These are phyloP conservation scores for Starmerella gropengiesseri DNA, from an alignment of 805 yeast species.

Conservation along the genomic window DNA sequence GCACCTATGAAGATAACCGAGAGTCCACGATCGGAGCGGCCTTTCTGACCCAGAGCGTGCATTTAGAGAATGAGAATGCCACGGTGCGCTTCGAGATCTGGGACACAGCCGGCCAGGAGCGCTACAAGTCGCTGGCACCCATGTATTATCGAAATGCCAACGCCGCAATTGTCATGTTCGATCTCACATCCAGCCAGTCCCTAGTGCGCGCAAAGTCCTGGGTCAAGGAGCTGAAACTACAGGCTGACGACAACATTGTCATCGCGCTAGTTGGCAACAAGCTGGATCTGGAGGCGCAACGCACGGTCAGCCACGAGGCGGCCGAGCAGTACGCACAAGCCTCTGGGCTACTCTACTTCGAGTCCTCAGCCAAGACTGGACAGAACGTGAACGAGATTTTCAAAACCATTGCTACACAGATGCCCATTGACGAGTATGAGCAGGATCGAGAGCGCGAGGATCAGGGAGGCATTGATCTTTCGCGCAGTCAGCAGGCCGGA, in stretches of 20 bases:
- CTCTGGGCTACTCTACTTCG: constrained; percentile 40
- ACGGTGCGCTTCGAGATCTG: constrained; percentile 41
- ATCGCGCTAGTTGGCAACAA: constrained; percentile 87
- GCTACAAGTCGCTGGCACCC: constrained; percentile 73
- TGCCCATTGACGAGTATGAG: constrained; percentile 35
- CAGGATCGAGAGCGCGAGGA: constrained; percentile 24
- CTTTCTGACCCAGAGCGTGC: constrained; percentile 70
- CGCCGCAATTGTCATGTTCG: constrained; percentile 81
- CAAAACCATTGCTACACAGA: constrained; percentile 37
- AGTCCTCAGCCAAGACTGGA: constrained; percentile 65
- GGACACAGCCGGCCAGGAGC: constrained; percentile 97
- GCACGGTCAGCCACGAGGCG: constrained; percentile 36
- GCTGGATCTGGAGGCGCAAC: constrained; percentile 42
- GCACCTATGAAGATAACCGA: constrained; percentile 60
- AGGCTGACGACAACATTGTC: constrained; percentile 60
- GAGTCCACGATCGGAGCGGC: constrained; percentile 99
- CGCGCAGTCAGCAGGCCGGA: constrained; percentile 21
- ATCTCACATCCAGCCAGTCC: constrained; percentile 56
- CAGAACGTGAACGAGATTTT: constrained; percentile 44
- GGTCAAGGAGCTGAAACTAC: constrained; percentile 84
- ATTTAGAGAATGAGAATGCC: constrained; percentile 33
- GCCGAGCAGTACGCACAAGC: constrained; percentile 46
- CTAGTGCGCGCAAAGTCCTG: constrained; percentile 73
- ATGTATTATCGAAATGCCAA: constrained; percentile 74
- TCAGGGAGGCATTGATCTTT: constrained; percentile 21